These are phyloP conservation scores for Jatropha multifida DNA, from an alignment of 441 rosid species.

Conservation along the genomic window DNA sequence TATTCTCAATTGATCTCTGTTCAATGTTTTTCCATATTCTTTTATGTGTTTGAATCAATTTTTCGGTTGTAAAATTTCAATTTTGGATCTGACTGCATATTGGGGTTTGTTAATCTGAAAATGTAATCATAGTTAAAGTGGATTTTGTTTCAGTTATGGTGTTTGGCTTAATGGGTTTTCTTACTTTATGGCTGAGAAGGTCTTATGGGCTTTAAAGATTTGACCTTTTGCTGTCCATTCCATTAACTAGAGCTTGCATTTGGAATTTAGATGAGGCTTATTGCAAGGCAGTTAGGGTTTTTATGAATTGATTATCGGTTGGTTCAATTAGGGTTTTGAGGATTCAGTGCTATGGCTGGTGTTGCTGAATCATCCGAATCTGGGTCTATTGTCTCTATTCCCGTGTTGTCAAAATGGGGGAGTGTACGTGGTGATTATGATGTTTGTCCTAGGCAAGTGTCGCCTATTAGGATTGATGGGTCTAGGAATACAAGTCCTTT, in stretches of 20 bases:
- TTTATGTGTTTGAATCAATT: neutral
- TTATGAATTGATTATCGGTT: constrained; percentile 6
- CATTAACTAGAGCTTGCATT: constrained; percentile 15
- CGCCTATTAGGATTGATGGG: constrained; percentile 65
- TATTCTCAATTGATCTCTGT: constrained; percentile 10
- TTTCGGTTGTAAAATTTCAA: constrained; percentile 9
- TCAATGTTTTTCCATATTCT: neutral
- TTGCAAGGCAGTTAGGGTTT: constrained; percentile 12
- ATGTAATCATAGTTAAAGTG: neutral
- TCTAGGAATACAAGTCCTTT: constrained; percentile 75
- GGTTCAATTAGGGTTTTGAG: constrained; percentile 23
- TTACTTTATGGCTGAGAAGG: constrained; percentile 20
- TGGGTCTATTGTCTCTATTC: constrained; percentile 29
- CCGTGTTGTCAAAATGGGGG: constrained; percentile 32
- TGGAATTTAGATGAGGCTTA: constrained; percentile 10
- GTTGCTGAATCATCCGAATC: constrained; percentile 43
- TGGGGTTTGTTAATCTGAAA: constrained; percentile 23
- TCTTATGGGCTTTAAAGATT: constrained; percentile 18
- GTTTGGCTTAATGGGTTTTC: constrained; percentile 26
- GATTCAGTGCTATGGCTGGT: constrained; percentile 37
- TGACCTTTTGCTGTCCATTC: constrained; percentile 16
- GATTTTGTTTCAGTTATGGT: constrained; percentile 14
- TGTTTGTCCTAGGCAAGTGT: constrained; percentile 52
- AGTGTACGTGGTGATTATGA: constrained; percentile 40
- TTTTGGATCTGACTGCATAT: constrained; percentile 35